phyloP scores from a whole-genome alignment of 306 rosid species.

The Gynostemma pentaphyllum region DNA sequence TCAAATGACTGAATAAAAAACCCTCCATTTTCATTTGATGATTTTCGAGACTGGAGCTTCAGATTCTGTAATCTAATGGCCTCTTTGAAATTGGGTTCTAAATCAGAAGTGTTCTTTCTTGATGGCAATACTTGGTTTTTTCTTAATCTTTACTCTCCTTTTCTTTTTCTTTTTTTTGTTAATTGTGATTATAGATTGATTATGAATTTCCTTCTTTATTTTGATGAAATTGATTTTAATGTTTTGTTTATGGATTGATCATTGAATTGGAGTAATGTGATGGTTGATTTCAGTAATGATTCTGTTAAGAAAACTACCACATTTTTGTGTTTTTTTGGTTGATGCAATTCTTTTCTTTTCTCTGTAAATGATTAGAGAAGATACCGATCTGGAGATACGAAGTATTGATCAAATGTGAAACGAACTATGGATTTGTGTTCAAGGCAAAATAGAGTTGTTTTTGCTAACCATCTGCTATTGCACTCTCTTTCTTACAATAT shows the following conservation, averaged over 20 bases:
- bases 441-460: conserved; percentile 4
- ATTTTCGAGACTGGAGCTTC: conserved; percentile 3
- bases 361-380: background rate
- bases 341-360: background rate
- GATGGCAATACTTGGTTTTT: conserved; percentile 59
- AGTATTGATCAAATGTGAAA: background rate
- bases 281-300: background rate
- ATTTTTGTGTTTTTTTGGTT: conserved; percentile 1
- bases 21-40: conserved; percentile 14
- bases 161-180: background rate
- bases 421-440: background rate
- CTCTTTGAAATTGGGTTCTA: conserved; percentile 68
- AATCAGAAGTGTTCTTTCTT: conserved; percentile 53
- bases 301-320: background rate
- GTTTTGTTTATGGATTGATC: background rate
- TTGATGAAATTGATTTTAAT: background rate
- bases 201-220: background rate
- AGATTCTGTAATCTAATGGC: conserved; percentile 31
- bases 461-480: background rate
- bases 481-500: background rate
- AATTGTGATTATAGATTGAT: background rate
- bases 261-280: background rate
- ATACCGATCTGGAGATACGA: background rate
- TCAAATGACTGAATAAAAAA: conserved; percentile 7
- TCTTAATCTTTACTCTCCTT: background rate